phyloP scores from a whole-genome alignment of 306 rosid genomes.

The Cicer arietinum region DNA sequence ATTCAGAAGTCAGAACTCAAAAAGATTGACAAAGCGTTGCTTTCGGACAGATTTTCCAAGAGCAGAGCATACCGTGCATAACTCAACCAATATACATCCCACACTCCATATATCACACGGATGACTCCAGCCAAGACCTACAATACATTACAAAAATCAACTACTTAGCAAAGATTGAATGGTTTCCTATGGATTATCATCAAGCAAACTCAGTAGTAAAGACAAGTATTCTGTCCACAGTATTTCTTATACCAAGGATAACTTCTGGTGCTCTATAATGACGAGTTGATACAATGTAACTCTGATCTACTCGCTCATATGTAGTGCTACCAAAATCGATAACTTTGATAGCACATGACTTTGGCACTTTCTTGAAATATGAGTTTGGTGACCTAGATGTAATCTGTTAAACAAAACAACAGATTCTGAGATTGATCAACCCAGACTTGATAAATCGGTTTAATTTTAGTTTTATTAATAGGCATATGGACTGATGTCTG shows the following conservation, averaged over 20 bases:
- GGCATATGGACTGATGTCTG: neutral
- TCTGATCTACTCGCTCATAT: slow-evolving; percentile 83
- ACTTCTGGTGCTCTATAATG: slow-evolving; percentile 99
- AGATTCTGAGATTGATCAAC: neutral
- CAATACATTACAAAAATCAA: slow-evolving; percentile 6
- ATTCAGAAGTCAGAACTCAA: neutral
- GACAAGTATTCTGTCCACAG: neutral
- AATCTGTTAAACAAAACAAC: slow-evolving; percentile 49
- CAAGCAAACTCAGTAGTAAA: neutral
- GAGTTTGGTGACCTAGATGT: slow-evolving; percentile 80
- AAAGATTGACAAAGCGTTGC: neutral
- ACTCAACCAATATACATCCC: slow-evolving; percentile 92
- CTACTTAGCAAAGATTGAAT: neutral
- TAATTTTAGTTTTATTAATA: neutral
- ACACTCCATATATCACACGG: slow-evolving; percentile 97
- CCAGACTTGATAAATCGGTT: neutral
- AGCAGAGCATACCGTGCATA: slow-evolving; percentile 71
- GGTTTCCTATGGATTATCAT: neutral
- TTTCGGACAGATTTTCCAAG: neutral
- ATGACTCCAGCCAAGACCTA: slow-evolving; percentile 96
- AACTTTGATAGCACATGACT: slow-evolving; percentile 89
- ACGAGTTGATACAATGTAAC: slow-evolving; percentile 89
- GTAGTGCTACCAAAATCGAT: slow-evolving; percentile 99
- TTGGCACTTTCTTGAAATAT: slow-evolving; percentile 82
- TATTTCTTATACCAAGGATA: slow-evolving; percentile 69